Conservation (phyloP, 257 asterid species). For the Leptodermis oblonga region DNA sequence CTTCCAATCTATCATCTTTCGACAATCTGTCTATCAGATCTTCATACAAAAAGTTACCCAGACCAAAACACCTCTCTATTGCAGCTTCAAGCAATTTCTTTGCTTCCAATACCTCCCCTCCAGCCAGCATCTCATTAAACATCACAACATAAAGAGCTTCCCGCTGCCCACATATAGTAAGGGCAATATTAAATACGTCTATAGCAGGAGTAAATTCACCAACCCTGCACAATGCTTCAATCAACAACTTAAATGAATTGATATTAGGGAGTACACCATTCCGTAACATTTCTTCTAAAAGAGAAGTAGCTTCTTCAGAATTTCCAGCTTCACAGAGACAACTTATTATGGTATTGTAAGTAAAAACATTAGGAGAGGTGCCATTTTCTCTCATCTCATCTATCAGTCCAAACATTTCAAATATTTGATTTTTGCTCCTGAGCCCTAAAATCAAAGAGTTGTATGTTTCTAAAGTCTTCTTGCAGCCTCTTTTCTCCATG, state of each 20-base stretch:
- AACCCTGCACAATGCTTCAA: conserved; percentile 64
- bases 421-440: conserved; percentile 65
- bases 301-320: conserved; percentile 72
- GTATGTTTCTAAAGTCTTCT: conserved; percentile 69
- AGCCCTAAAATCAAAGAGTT: conserved; percentile 68
- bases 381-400: conserved; percentile 91
- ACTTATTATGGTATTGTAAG: conserved; percentile 63
- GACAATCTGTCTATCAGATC: conserved; percentile 61
- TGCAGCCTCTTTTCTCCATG: conserved; percentile 87
- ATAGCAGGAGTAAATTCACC: conserved; percentile 93
- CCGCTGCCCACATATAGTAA: conserved; percentile 57
- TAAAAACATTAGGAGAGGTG: conserved; percentile 61
- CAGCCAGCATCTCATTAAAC: conserved; percentile 73
- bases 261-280: conserved; percentile 59
- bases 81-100: conserved; percentile 65
- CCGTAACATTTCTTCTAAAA: conserved; percentile 78
- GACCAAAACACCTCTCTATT: conserved; percentile 48
- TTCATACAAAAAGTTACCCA: conserved; percentile 55
- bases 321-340: conserved; percentile 66
- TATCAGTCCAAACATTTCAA: conserved; percentile 81
- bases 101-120: conserved; percentile 73
- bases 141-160: conserved; percentile 57
- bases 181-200: conserved; percentile 63
- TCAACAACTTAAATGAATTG: conserved; percentile 54
- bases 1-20: conserved; percentile 42